These are phyloP conservation scores for Colletotrichum cuscutae DNA, from an alignment of 2,329 filamentous ascomycete species.

Conservation along the genomic window DNA sequence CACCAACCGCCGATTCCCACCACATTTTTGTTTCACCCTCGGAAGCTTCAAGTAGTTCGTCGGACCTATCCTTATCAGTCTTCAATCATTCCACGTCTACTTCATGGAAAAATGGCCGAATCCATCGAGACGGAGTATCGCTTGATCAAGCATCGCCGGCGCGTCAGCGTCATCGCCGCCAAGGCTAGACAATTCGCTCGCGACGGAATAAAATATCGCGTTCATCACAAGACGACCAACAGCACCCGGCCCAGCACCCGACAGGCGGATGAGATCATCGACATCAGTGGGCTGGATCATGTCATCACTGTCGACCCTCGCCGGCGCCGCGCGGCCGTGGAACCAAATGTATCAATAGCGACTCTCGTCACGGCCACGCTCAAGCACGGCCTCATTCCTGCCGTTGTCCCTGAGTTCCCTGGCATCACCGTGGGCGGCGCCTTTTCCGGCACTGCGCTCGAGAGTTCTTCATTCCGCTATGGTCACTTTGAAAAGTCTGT, in stretches of 20 bases:
- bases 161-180: slow-evolving; percentile 53
- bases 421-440: slow-evolving; percentile 76
- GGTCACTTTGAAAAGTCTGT: slow-evolving; percentile 75
- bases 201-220: slow-evolving; percentile 67
- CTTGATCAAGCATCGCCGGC: slow-evolving; percentile 31
- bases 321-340: slow-evolving; percentile 66
- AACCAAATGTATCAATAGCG: slow-evolving; percentile 78
- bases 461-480: slow-evolving; percentile 73
- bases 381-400: slow-evolving; percentile 65
- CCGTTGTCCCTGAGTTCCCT: slow-evolving; percentile 78
- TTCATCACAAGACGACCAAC: slow-evolving; percentile 81
- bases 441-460: slow-evolving; percentile 73
- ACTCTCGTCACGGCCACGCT: slow-evolving; percentile 67
- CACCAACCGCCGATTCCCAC: neutral
- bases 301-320: slow-evolving; percentile 69
- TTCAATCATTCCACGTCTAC: neutral
- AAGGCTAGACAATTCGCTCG: slow-evolving; percentile 56
- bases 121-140: neutral
- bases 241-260: slow-evolving; percentile 70
- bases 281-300: slow-evolving; percentile 72
- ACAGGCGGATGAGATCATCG: slow-evolving; percentile 65
- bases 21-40: neutral
- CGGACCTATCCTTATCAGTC: neutral
- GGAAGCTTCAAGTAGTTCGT: neutral
- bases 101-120: neutral